Base-by-base conservation (phyloP, 176 grass and related monocot species). In the Raddia guianensis region DNA sequence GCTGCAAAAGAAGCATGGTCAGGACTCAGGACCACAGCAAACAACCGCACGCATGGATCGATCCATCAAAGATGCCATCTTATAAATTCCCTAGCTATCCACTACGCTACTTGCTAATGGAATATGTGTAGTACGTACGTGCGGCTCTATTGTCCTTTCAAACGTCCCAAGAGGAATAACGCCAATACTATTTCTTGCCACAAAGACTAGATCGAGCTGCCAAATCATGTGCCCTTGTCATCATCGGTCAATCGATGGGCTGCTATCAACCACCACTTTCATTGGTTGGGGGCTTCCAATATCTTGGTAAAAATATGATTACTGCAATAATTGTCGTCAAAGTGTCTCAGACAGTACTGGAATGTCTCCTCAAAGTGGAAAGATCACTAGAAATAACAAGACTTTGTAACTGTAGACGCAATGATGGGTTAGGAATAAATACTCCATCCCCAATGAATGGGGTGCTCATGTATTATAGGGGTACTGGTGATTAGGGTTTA, bases 151-250 rank as follows among this genome's bases (percentile, higher is more conserved):
- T 53, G 76, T 40, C 84, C 84, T 58, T 54, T 58, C 21, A 32
- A 68, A 68, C 42, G 12, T 9, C 7, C 68, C 76, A 80, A 74
- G 48, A 42, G 60, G 63, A 45, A 42, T 1, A 14, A 56, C 0
- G 15, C 57, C 59, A 20, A 80, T 55, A 73, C 40, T 50, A 79
- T 85, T 55, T 50, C 79, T 85, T 79, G 59, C 47, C 59, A 58
- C 33, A 52, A 11, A 21, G 37, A 58, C 47, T 49, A 46, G 43
- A 3, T 45, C 51, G 51, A 19, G 18, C 7, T 59, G 32, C 20
- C 45, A 33, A 15, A 73, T 73, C 75, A 85, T 55, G 8, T 7
- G 14, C 37, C 49, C 59, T 11, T 44, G 60, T 8, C 45, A 8
- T 48, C 44, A 16, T 27, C 27, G 27, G 9, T 7, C 27, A 27